Base-by-base conservation (phyloP, 1,284 basidiomycete species). In the Ceratobasidium sp. region DNA sequence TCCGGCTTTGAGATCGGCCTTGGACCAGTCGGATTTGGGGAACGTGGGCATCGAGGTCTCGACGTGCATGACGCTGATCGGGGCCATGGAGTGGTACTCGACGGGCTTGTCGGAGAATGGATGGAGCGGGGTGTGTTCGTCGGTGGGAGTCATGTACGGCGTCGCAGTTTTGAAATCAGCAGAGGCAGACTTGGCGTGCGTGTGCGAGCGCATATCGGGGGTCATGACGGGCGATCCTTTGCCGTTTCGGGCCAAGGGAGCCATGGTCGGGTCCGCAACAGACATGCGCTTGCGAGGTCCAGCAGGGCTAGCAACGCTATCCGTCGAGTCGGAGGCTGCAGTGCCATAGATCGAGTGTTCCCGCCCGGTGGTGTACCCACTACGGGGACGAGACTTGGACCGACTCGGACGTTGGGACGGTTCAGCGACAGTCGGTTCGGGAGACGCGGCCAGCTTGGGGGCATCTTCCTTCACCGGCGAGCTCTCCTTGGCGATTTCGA, bases 31-130 rank as follows among this genome's bases (percentile, higher is more conserved):
- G 31, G 40, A 27, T 34, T 49, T 34, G 7, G 7, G n/a, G 52
- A 49, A 25, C 38, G 62, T 27, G 0, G 62, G 38, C n/a, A 38
- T 53, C 15, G 35, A 6, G 4, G 52, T 34, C 22, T 67, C 62
- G 8, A 67, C n/a, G 40, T 50, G 62, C 62, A 67, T 67, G 22
- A 67, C 62, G 52, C 52, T 67, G 13, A 67, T 67, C 29, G 62
- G 62, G 25, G 60, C 49, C 13, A 53, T 35, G 15, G 60, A 32
- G 15, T 50, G 62, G 40, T 67, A 67, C 40, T 67, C 62, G 62
- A 67, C 50, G 12, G 62, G 62, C 27, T 67, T 67, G 1, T 67
- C 62, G 38, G 62, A 54, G n/a, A 67, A 67, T 8, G 62, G 62
- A 53, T 67, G 62, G 7, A 67, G 62, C 13, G 62, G 50, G 38